Evolutionary conservation across 129 eudicot genomes (phyloP), one percentile per base, ranked within the genome.

Genomic region (Arctium minus): DNA sequence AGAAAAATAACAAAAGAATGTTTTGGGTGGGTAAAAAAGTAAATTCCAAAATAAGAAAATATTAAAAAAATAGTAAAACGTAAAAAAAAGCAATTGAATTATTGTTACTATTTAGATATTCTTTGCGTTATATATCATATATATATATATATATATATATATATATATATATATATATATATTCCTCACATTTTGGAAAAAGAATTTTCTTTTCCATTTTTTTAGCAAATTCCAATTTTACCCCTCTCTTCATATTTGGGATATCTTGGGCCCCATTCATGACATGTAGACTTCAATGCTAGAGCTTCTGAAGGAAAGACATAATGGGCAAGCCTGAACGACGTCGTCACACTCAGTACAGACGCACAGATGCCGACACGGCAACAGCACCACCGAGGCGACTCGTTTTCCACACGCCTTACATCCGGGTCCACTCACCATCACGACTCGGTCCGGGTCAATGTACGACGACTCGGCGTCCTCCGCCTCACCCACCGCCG

Each of bases 281-380:
- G 89, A 77, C 40, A 92, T 86, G 74, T 76, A 86, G 53, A 92
- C 92, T 87, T 90, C 91, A 80, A 92, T 89, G 72, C 94, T 86
- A 22, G 94, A 91, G 79, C 80, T 89, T 81, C 92, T 78, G 35
- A 84, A 80, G 15, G 97, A 67, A 78, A 89, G 86, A 44, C 97
- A 92, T 29, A 89, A 77, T 6, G 97, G 97, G 82, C 97, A 92
- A 8, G 89, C 78, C 40, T 86, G 90, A 62, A 88, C 92, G 67
- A 92, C 89, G 70, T 79, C 88, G 86, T 89, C 94, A 44, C 97
- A 92, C 15, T 89, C 93, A 12, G 81, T 76, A 78, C 97, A 92
- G 6, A 92, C 85, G 50, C 94, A 87, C 7, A 92, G 84, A 81
- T 92, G 97, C 81, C 94, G 90, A 85, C 97, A 92, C 74, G 97